Evolutionary conservation across 306 rosid genomes (phyloP), one percentile per base, ranked within the genome.

Genomic region (Cicer yamashitae): DNA sequence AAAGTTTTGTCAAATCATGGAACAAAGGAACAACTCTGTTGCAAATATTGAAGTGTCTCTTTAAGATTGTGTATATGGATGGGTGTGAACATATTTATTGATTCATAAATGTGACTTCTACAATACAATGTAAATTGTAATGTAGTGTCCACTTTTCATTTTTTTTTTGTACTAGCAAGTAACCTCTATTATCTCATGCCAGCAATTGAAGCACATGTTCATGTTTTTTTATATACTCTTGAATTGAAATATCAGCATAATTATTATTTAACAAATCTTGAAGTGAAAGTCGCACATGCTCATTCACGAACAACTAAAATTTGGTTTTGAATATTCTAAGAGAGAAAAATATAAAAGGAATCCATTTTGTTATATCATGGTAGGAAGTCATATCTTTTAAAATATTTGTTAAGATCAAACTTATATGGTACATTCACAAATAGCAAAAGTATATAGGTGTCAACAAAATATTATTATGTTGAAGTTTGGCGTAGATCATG

Each of bases 1-100:
- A 70, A 78, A 85, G 88, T 81, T 70, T 41, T 77, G 83, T 81
- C 85, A 74, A 70, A 63, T 81, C 85, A 81, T 13, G 48, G 15
- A 79, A 30, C 41, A 37, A 71, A 45, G 57, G 0, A 57, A 48
- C 38, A 76, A 45, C 40, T 76, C 47, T 2, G 20, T 65, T 50
- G 10, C 59, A 39, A 38, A 45, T 48, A 39, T 40, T 74, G 41
- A 14, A 40, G 20, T 69, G 68, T 61, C 80, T 2, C 20, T 69
- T 81, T 17, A 39, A 70, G 62, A 46, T 4, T 14, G 17, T 51
- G 7, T 14, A 11, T 15, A 18, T 73, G 40, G 39, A 58, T 58
- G 48, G 4, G 60, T 60, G 17, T 63, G 74, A 22, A 57, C 30
- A 6, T 15, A 70, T 70, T 70, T 34, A 76, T 76, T 64, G 39